Evolutionary conservation across 345 rosid genomes (phyloP).

Genomic region (Eucalyptus melliodora): DNA sequence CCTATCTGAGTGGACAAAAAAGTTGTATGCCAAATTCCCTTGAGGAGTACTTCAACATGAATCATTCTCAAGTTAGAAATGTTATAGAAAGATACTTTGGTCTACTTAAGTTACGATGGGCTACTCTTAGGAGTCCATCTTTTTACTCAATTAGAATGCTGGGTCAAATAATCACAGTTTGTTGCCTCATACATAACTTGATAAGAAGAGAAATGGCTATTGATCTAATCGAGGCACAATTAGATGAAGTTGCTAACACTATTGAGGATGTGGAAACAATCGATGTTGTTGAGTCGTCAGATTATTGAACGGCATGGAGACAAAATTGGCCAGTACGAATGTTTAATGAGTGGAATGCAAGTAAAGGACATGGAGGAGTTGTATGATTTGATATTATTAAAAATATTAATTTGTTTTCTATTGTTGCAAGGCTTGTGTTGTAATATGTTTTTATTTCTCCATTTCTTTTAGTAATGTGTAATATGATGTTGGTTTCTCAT

Average conservation of each 20-base stretch:
- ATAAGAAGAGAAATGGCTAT: neutral
- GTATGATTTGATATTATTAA: neutral
- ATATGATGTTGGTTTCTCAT: neutral
- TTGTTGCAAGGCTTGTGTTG: neutral
- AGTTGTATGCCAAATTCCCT: neutral
- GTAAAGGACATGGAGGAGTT: neutral
- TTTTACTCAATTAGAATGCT: neutral
- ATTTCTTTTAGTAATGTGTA: neutral
- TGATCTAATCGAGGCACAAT: neutral
- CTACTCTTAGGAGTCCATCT: neutral
- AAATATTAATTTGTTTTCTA: neutral
- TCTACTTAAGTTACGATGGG: neutral
- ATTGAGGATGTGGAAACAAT: neutral
- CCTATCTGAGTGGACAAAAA: neutral
- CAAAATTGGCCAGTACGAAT: too few species aligned
- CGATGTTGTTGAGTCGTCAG: neutral
- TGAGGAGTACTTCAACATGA: neutral
- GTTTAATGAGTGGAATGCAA: neutral
- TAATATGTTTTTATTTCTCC: neutral
- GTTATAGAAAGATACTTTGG: neutral
- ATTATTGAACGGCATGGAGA: neutral
- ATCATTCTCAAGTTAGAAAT: neutral
- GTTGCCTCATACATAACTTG: neutral
- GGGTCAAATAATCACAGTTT: too few species aligned
- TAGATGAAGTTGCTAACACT: neutral